phyloP scores from a whole-genome alignment of 2,329 filamentous ascomycete species.

The Ceratocystis alfenasii region DNA sequence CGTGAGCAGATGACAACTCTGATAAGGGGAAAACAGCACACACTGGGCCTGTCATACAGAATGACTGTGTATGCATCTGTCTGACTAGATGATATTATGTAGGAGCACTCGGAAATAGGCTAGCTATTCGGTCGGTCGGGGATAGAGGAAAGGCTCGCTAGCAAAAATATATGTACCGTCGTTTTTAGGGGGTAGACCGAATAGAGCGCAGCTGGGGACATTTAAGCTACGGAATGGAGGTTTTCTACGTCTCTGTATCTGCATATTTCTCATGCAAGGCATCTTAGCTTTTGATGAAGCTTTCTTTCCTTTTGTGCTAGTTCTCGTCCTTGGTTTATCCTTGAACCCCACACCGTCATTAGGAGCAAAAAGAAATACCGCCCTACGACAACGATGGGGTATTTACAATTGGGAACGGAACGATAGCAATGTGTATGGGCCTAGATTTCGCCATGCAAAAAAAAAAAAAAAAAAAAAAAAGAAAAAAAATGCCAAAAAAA shows the following conservation, averaged over 20 bases:
- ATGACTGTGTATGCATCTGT: not conserved
- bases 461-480: not conserved
- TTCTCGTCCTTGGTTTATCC: too few species aligned
- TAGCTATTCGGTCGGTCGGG: not conserved
- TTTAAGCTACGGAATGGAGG: too few species aligned
- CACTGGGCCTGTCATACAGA: not conserved
- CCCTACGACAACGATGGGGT: too few species aligned
- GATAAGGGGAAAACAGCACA: not conserved
- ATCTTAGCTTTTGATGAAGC: not conserved
- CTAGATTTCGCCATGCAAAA: not conserved
- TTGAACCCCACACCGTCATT: too few species aligned
- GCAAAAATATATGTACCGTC: not conserved
- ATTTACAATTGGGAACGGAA: too few species aligned
- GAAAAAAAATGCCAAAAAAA: not conserved
- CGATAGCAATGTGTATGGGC: too few species aligned
- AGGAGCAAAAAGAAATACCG: too few species aligned
- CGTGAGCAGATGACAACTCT: not conserved
- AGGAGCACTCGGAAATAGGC: not conserved
- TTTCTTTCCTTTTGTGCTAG: too few species aligned
- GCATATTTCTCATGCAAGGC: too few species aligned
- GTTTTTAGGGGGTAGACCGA: not conserved
- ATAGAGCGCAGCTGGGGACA: not conserved
- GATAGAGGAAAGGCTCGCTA: not conserved
- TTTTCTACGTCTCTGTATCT: too few species aligned
- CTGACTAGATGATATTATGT: not conserved